These are phyloP conservation scores for Coemansia sp. DNA, from an alignment of 192 early-diverging fungal species.

Conservation along the genomic window DNA sequence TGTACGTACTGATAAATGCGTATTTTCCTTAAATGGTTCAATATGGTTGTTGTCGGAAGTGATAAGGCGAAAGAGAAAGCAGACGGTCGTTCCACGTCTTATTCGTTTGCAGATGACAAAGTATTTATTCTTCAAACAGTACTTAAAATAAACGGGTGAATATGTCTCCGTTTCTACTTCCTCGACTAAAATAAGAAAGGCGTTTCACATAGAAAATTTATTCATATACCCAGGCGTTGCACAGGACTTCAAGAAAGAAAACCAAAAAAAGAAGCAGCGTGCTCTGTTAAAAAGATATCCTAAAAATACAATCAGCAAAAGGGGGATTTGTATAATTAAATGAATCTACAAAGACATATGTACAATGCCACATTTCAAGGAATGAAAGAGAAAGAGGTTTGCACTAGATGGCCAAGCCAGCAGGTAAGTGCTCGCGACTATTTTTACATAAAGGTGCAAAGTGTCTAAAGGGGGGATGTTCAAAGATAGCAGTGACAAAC, in stretches of 20 bases:
- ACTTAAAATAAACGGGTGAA: not conserved
- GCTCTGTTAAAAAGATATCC: not conserved
- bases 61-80: not conserved
- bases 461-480: too few relatives aligned
- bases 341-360: not conserved
- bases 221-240: not conserved
- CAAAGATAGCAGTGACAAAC: not conserved
- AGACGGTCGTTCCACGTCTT: too few relatives aligned
- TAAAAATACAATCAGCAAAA: not conserved
- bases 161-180: not conserved
- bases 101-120: not conserved
- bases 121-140: not conserved
- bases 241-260: not conserved
- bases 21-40: not conserved
- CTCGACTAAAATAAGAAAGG: not conserved
- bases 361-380: not conserved
- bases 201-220: not conserved
- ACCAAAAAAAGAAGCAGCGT: not conserved
- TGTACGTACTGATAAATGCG: not conserved
- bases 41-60: not conserved
- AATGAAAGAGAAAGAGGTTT: not conserved
- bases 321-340: not conserved
- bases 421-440: not conserved
- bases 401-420: too few relatives aligned
- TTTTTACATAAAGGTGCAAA: not conserved